These are phyloP conservation scores for Suhomyces guaymorum DNA, from an alignment of 1,139 yeast species.

Conservation along the genomic window DNA sequence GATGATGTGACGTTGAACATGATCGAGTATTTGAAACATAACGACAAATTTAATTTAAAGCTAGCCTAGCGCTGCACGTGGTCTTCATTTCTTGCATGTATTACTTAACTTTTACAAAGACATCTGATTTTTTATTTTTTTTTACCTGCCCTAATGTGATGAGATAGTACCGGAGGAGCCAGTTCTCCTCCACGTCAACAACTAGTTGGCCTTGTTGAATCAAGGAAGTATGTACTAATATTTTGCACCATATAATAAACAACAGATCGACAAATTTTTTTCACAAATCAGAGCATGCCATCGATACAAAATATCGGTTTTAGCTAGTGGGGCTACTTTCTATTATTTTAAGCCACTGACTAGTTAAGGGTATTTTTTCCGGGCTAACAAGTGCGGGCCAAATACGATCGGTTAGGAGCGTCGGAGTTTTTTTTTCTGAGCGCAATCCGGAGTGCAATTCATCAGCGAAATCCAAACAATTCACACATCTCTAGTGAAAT, in stretches of 20 bases:
- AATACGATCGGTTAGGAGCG: background rate
- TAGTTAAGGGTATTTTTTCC: background rate
- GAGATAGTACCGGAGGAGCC: too few relatives aligned
- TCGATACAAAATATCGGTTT: too few relatives aligned
- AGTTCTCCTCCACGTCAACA: background rate
- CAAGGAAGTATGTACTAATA: background rate
- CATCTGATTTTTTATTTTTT: too few relatives aligned
- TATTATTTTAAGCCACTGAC: background rate
- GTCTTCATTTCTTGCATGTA: constrained; percentile 1
- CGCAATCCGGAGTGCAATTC: too few relatives aligned
- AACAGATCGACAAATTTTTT: background rate
- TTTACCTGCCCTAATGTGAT: too few relatives aligned
- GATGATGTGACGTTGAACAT: constrained; percentile 29
- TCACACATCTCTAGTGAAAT: too few relatives aligned
- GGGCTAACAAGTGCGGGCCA: too few relatives aligned
- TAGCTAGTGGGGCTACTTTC: too few relatives aligned
- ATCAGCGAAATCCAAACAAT: too few relatives aligned
- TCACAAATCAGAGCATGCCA: too few relatives aligned
- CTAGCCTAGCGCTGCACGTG: constrained; percentile 12
- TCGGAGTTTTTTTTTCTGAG: too few relatives aligned
- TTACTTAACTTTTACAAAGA: background rate
- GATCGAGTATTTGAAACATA: constrained; percentile 23
- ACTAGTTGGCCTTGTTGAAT: background rate
- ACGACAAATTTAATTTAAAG: constrained; percentile 25
- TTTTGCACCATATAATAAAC: background rate